phyloP scores from a whole-genome alignment of 108 stramenopile genomes.

The Nannochloropsis oceanica region DNA sequence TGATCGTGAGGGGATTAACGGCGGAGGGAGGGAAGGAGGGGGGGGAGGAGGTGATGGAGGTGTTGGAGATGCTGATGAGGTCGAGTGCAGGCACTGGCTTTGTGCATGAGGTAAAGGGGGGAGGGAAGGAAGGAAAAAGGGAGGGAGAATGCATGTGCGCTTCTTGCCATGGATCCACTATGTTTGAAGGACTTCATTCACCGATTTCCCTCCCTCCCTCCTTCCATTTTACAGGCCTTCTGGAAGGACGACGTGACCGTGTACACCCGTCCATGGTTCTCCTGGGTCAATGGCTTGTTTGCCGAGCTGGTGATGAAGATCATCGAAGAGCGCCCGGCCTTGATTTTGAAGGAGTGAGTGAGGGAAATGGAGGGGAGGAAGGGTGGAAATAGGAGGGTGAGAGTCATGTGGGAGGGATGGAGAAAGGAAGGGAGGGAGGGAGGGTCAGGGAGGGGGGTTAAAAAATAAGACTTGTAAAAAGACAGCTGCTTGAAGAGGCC shows the following conservation, averaged over 20 bases:
- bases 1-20: too few species aligned
- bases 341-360: background rate
- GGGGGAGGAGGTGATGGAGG: too few species aligned
- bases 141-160: too few species aligned
- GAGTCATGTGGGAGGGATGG: background rate
- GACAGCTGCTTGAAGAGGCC: background rate
- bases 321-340: slow-evolving; percentile 20
- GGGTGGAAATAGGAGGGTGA: background rate
- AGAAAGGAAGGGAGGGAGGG: background rate
- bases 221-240: slow-evolving; percentile 29
- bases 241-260: slow-evolving; percentile 15
- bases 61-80: too few species aligned
- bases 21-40: too few species aligned
- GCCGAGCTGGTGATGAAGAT: slow-evolving; percentile 49
- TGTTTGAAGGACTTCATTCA: too few species aligned
- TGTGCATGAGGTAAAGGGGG: too few species aligned
- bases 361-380: background rate
- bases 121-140: too few species aligned
- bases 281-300: slow-evolving; percentile 53
- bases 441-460: background rate
- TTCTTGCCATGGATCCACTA: too few species aligned
- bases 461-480: background rate
- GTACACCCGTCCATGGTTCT: slow-evolving; percentile 49
- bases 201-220: too few species aligned
- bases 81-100: too few species aligned